A percentile compares a stretch with the other conserved stretches of the same genome.
These are phyloP conservation scores for Kodamaea derodonti DNA, from an alignment of 1,139 yeast species.

Conservation along the genomic window DNA sequence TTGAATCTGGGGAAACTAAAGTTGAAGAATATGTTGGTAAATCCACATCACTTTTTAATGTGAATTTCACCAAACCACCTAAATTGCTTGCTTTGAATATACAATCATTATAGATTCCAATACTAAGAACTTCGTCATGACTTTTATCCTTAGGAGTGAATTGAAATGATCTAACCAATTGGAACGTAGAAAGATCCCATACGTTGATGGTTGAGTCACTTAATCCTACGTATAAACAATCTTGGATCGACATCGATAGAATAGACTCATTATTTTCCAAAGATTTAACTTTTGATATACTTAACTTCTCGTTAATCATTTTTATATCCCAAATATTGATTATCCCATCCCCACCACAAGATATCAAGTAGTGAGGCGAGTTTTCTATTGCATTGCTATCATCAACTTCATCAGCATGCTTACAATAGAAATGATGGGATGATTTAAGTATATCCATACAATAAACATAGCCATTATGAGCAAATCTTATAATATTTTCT, in stretches of 20 bases:
- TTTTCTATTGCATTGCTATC: background rate
- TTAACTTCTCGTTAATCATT: slow-evolving; percentile 4
- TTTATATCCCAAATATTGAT: slow-evolving; percentile 67
- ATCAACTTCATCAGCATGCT: background rate
- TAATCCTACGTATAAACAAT: slow-evolving; percentile 74
- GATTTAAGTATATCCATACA: slow-evolving; percentile 47
- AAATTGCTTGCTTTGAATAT: slow-evolving; percentile 52
- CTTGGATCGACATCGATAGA: slow-evolving; percentile 59
- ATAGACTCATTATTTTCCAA: slow-evolving; percentile 69
- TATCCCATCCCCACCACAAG: slow-evolving; percentile 89
- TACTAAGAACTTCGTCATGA: slow-evolving; percentile 32
- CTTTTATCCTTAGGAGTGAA: slow-evolving; percentile 24
- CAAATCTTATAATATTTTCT: slow-evolving; percentile 66
- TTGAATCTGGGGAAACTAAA: slow-evolving; percentile 2
- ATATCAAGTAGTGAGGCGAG: slow-evolving; percentile 21
- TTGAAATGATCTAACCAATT: slow-evolving; percentile 57
- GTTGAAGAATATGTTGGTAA: slow-evolving; percentile 2
- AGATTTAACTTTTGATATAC: slow-evolving; percentile 27
- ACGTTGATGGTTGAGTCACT: slow-evolving; percentile 68
- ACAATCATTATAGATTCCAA: slow-evolving; percentile 49
- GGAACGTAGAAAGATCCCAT: slow-evolving; percentile 82
- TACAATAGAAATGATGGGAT: slow-evolving; percentile 1
- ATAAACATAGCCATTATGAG: slow-evolving; percentile 89
- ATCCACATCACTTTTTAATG: slow-evolving; percentile 27
- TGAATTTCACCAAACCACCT: slow-evolving; percentile 53